These are phyloP conservation scores for Chlorella variabilis DNA, from an alignment of 163 green algal genomes.

Conservation along the genomic window DNA sequence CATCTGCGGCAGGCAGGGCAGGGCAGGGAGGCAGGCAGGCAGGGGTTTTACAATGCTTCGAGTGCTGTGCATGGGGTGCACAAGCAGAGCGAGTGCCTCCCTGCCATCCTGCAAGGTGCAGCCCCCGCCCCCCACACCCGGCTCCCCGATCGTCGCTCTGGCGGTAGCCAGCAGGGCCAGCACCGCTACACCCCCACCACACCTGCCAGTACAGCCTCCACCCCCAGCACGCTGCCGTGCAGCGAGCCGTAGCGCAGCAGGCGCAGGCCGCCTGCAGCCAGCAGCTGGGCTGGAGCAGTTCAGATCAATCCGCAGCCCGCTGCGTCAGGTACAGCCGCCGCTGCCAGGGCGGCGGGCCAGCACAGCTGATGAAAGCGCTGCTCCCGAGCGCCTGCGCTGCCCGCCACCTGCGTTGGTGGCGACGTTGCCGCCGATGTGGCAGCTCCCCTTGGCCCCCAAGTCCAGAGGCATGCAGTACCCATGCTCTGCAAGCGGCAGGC, in stretches of 20 bases:
- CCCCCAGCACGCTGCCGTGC: conserved; percentile 81
- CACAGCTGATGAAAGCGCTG: no score
- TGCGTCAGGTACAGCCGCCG: no score
- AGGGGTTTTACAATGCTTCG: neutral
- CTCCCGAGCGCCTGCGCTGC: no score
- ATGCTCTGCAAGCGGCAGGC: conserved; percentile 11
- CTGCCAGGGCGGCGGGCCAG: no score
- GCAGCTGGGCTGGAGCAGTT: no score
- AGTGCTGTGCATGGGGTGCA: no score
- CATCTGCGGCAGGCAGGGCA: conserved; percentile 52
- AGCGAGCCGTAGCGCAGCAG: conserved; percentile 94
- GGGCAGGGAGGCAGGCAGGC: neutral
- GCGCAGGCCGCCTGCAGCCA: conserved; percentile 74
- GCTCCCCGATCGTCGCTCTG: no score
- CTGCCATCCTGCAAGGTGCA: no score
- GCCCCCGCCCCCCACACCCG: no score
- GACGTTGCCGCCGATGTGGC: conserved; percentile 97
- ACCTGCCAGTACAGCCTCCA: conserved; percentile 77
- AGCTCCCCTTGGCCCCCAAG: conserved; percentile 94
- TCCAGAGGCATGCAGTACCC: conserved; percentile 93
- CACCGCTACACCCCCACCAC: neutral
- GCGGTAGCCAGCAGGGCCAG: no score
- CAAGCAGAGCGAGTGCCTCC: no score
- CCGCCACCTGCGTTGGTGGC: conserved; percentile 91
- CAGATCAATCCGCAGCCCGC: no score